Evolutionary conservation across 345 rosid species (phyloP).

Genomic region (Citrus australasica): DNA sequence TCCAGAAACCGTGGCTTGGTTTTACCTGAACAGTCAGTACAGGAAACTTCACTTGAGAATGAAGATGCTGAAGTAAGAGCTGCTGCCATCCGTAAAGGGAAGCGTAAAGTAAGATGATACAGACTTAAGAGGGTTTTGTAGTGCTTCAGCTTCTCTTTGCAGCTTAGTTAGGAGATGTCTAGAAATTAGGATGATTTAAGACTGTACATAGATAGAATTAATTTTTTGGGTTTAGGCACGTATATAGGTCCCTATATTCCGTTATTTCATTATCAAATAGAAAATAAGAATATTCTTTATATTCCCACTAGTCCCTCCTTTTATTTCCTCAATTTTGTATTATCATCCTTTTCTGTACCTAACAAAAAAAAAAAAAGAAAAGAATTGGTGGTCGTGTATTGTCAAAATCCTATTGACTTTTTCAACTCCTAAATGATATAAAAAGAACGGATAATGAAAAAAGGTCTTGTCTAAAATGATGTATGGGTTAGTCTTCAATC

Average conservation of each 20-base stretch:
- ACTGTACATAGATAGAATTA: not conserved
- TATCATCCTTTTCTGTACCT: no score
- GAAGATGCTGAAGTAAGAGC: not conserved
- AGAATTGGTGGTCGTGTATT: no score
- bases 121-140: not conserved
- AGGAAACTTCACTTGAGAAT: slow-evolving; percentile 13
- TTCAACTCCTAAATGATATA: no score
- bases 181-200: not conserved
- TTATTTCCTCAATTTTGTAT: not conserved
- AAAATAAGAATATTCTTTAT: not conserved
- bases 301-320: not conserved
- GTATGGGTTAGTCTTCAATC: not conserved
- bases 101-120: slow-evolving; percentile 11
- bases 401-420: no score
- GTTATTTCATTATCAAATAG: not conserved
- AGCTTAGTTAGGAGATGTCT: not conserved
- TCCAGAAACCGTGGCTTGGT: slow-evolving; percentile 27
- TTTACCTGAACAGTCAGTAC: slow-evolving; percentile 16
- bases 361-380: not conserved
- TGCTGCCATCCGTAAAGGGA: slow-evolving; percentile 9
- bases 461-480: not conserved
- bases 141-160: not conserved
- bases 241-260: not conserved
- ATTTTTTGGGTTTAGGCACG: not conserved
- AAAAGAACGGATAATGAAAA: no score